Evolutionary conservation across 352 stramenopile species (phyloP).

Genomic region (Blastocystis hominis): DNA sequence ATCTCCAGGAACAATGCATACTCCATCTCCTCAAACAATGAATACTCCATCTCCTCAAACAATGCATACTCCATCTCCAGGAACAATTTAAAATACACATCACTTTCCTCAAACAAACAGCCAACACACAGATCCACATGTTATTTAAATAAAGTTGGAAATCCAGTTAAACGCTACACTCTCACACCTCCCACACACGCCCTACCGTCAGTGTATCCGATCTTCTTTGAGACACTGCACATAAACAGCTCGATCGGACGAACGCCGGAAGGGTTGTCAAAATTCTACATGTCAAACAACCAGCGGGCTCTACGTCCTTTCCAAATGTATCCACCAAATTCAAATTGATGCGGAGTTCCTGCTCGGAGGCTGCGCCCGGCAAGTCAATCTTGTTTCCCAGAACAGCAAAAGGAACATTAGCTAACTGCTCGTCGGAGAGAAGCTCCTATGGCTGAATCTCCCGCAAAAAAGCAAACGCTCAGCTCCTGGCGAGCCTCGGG

Average conservation of each 20-base stretch:
- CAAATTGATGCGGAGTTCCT: slow-evolving; percentile 85
- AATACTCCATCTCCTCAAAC: too few species aligned
- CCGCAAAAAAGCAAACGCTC: not conserved
- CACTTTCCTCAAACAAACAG: not conserved
- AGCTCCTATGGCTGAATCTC: slow-evolving; percentile 66
- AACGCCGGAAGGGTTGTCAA: slow-evolving; percentile 60
- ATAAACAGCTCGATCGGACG: slow-evolving; percentile 97
- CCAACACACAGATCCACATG: not conserved
- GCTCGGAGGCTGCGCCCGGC: slow-evolving; percentile 85
- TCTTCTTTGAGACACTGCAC: slow-evolving; percentile 94
- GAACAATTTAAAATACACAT: too few species aligned
- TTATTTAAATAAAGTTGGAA: slow-evolving; percentile 24
- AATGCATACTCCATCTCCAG: too few species aligned
- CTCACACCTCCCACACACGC: not conserved
- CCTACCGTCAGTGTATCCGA: slow-evolving; percentile 63
- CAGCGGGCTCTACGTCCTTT: slow-evolving; percentile 73
- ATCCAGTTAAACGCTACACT: slow-evolving; percentile 35
- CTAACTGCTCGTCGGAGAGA: slow-evolving; percentile 88
- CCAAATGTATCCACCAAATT: slow-evolving; percentile 95
- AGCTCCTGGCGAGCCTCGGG: slow-evolving; percentile 93
- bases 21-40: too few species aligned
- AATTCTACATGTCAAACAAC: slow-evolving; percentile 58
- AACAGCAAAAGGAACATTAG: slow-evolving; percentile 94
- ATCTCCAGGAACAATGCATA: too few species aligned
- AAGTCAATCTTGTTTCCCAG: slow-evolving; percentile 99